A percentile compares a stretch with the other conserved stretches of the same genome.
These are phyloP conservation scores for Posidonia australis DNA, from an alignment of 106 monocot genomes.

Conservation along the genomic window DNA sequence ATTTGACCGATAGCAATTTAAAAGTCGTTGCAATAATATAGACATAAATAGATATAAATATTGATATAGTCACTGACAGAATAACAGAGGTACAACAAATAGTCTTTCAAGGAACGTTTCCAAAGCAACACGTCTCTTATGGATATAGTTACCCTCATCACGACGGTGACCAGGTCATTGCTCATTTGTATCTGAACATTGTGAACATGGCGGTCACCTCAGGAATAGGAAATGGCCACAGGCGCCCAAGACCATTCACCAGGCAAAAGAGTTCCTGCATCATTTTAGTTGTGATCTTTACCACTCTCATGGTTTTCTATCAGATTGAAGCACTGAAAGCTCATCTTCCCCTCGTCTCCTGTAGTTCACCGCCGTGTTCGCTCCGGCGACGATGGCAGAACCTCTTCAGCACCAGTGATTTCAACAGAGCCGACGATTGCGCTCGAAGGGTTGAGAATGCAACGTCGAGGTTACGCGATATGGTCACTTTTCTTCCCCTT, in stretches of 20 bases:
- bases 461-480: constrained; percentile 22
- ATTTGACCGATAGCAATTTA: too few relatives aligned
- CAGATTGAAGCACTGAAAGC: background rate
- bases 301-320: background rate
- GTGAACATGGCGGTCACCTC: too few relatives aligned
- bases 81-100: too few relatives aligned
- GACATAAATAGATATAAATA: too few relatives aligned
- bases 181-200: too few relatives aligned
- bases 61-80: too few relatives aligned
- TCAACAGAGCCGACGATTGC: background rate
- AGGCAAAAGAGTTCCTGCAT: background rate
- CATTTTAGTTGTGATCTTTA: background rate
- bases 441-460: background rate
- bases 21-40: too few relatives aligned
- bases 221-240: background rate
- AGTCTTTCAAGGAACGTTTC: too few relatives aligned
- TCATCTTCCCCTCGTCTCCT: background rate
- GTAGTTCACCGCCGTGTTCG: background rate
- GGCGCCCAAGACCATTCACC: background rate
- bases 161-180: too few relatives aligned
- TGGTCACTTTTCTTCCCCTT: constrained; percentile 51
- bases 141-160: too few relatives aligned
- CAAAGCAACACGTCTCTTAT: too few relatives aligned
- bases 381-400: background rate
- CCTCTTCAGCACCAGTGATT: background rate